Evolutionary conservation across 306 rosid genomes (phyloP), one percentile per base, ranked within the genome.

Genomic region (Pterocarpus macrocarpus): DNA sequence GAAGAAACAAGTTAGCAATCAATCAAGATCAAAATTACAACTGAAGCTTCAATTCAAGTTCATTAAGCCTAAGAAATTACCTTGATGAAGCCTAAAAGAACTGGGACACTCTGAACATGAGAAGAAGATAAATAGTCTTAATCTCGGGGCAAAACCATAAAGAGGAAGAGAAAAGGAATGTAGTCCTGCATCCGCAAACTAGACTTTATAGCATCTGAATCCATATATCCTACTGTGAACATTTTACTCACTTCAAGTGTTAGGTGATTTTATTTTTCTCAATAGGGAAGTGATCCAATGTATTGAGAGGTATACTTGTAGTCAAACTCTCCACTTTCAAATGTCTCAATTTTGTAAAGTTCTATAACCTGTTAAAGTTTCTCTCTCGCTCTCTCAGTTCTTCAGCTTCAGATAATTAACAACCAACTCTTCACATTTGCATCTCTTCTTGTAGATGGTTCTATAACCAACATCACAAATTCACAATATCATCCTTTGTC

Each of bases 51-150:
- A 36, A 58, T 57, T 39, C 55, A 73, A 57, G 78, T 22, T 73
- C 67, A 56, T 47, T 69, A 69, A 34, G 57, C 32, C 39, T 22
- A 72, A 72, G 11, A 59, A 76, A 64, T 30, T 22, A 77, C 55
- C 73, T 36, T 7, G 65, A 15, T 38, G 32, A 8, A 17, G 53
- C 64, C 52, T 36, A 52, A n/a, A 22, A 64, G 53, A 65, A 77
- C 17, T 17, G 10, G 39, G 16, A 38, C 53, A 57, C 36, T 36
- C 17, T 10, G 17, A 57, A 13, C 13, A 69, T 5, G 8, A 41
- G 56, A 43, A 69, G 57, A 67, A 45, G 9, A 22, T 22, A 22
- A 22, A 22, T 30, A 6, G 35, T 56, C 11, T 39, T 50, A 17
- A 15, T 16, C 64, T 33, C 36, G 0, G 43, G 28, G 47, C 15